Base-by-base conservation (phyloP, 2,329 filamentous ascomycete genomes). In the Penicillium sp. region DNA sequence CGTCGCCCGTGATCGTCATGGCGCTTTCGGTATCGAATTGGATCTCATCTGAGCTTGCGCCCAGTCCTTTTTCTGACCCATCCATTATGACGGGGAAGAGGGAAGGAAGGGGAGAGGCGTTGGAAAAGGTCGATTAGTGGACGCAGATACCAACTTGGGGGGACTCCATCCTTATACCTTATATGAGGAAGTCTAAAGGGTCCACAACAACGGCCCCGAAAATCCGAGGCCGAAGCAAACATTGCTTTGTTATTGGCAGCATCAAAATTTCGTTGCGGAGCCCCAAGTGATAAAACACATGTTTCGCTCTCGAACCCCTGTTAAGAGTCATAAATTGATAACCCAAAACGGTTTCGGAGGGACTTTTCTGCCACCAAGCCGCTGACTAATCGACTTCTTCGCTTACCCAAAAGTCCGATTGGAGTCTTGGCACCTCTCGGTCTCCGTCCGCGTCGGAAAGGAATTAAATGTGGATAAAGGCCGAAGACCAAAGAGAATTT, bases 1-100 rank as follows among this genome's bases (percentile, higher is more conserved):
- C 70, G 2, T 73, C 69, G 12, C 62, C 66, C 12, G 64, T 25
- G 17, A 71, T 53, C 6, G 71, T 73, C 13, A 59, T 60, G 17
- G 65, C 62, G 47, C 70, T 73, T 49, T 70, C 70, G 9, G 65
- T 66, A 36, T 71, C 70, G 49, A 66, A 61, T 47, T 61, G 59
- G 39, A 58, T 55, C 9, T 66, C 60, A 17, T 55, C 41, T 4
- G 57, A 53, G 23, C 53, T 60, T 17, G 52, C 54, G 54, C 48
- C 53, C 4, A 55, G 42, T 10, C 50, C 43, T n/a, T 59, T 53
- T 23, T 53, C 53, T 6, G 33, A n/a, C 35, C 47, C 56, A 9
- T 57, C 60, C 57, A 62, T 62, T 17, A 6, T 53, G 45, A 17
- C 31, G 23, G 10, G n/a, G 12, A 31, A 25, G 23, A 12, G 17